A percentile compares a stretch with the other conserved stretches of the same genome.
phyloP scores from a whole-genome alignment of 352 stramenopile species.

The Phytophthora citricola region DNA sequence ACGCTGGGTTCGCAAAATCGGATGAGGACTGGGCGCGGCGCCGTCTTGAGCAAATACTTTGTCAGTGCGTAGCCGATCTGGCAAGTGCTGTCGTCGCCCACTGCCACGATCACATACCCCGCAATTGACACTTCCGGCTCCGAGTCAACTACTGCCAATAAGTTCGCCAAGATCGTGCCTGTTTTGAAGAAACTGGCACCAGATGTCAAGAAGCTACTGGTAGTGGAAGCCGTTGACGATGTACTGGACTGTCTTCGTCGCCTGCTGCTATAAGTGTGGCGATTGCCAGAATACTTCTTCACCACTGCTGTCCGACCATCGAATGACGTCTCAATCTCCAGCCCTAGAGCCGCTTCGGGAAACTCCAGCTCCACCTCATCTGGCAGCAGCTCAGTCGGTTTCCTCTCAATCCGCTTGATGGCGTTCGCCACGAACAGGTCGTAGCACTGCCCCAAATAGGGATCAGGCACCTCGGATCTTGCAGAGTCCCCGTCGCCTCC shows the following conservation, averaged over 20 bases:
- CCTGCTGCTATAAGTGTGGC: slow-evolving; percentile 56
- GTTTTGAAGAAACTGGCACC: slow-evolving; percentile 30
- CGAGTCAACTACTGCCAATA: slow-evolving; percentile 28
- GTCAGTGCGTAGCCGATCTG: slow-evolving; percentile 70
- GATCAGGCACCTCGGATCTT: slow-evolving; percentile 45
- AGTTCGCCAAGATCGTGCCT: slow-evolving; percentile 26
- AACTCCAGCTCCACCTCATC: slow-evolving; percentile 82
- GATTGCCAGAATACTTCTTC: slow-evolving; percentile 55
- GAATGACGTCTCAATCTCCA: slow-evolving; percentile 84
- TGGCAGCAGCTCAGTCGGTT: slow-evolving; percentile 42
- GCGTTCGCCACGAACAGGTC: slow-evolving; percentile 66
- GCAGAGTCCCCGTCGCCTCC: slow-evolving; percentile 35
- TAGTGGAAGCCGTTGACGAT: slow-evolving; percentile 8
- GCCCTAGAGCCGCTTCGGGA: slow-evolving; percentile 50
- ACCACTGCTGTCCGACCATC: slow-evolving; percentile 73
- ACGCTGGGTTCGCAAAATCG: slow-evolving; percentile 81
- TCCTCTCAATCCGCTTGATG: slow-evolving; percentile 70
- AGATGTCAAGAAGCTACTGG: slow-evolving; percentile 28
- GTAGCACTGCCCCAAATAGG: slow-evolving; percentile 66
- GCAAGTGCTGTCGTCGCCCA: slow-evolving; percentile 74
- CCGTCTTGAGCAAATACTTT: slow-evolving; percentile 77
- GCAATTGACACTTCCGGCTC: slow-evolving; percentile 40
- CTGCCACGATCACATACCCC: slow-evolving; percentile 75
- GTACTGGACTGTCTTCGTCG: slow-evolving; percentile 29
- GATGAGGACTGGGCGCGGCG: slow-evolving; percentile 63